These are phyloP conservation scores for Chytriomyces confervae DNA, from an alignment of 192 early-diverging fungal genomes.

Conservation along the genomic window DNA sequence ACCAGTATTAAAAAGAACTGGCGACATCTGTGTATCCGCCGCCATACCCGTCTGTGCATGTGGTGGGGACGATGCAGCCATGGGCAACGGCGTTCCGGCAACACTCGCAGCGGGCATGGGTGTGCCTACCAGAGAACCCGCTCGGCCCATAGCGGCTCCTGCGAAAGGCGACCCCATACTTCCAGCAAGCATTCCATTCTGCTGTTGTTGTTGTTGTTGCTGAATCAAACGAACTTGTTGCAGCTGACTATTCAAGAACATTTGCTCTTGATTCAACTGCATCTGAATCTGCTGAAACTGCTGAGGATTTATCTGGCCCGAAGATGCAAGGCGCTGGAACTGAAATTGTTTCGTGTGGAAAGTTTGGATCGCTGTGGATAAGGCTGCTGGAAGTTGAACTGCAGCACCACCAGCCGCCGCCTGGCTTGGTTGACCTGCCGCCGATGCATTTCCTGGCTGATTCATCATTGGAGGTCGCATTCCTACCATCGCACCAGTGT, in stretches of 20 bases:
- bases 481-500: background rate
- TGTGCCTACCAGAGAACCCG: background rate
- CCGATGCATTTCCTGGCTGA: background rate
- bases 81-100: background rate
- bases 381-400: slow-evolving; percentile 6
- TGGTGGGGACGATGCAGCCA: background rate
- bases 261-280: slow-evolving; percentile 30
- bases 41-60: no score
- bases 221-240: slow-evolving; percentile 11
- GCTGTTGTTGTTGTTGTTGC: slow-evolving; percentile 25
- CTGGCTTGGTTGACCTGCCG: background rate
- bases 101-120: background rate
- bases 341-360: slow-evolving; percentile 23
- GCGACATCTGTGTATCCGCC: background rate
- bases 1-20: background rate
- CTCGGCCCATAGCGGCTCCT: background rate
- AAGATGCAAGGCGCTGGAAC: background rate
- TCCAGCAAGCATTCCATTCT: background rate
- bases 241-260: slow-evolving; percentile 11
- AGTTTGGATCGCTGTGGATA: slow-evolving; percentile 7
- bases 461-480: background rate
- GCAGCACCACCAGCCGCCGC: background rate
- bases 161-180: background rate
- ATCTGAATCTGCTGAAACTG: slow-evolving; percentile 28
- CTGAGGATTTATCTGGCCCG: slow-evolving; percentile 14